Conservation (phyloP, 768 basidiomycete genomes). For the Chlorophyllum brunneum region DNA sequence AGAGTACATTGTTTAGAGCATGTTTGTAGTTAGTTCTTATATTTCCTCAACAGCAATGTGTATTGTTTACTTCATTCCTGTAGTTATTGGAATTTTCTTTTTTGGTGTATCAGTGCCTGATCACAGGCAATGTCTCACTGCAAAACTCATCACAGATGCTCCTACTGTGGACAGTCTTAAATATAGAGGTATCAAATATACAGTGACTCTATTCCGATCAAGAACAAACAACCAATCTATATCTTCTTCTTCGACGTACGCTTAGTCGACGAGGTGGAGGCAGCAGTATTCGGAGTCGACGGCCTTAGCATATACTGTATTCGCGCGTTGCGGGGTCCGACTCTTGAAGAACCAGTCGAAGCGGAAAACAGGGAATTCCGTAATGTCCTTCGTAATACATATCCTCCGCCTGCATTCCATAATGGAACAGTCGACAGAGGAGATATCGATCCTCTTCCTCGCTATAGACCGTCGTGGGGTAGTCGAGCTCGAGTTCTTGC, state of each 20-base stretch:
- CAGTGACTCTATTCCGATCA: not conserved
- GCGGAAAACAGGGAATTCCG: slow-evolving; percentile 93
- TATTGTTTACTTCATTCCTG: no score
- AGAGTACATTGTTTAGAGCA: no score
- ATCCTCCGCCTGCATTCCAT: slow-evolving; percentile 85
- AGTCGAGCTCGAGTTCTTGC: slow-evolving; percentile 95
- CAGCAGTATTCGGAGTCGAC: slow-evolving; percentile 45
- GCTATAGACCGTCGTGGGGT: slow-evolving; percentile 89
- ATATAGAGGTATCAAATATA: no score
- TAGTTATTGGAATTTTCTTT: no score
- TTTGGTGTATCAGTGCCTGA: no score
- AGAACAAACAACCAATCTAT: not conserved
- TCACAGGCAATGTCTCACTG: no score
- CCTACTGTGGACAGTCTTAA: no score
- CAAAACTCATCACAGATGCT: no score
- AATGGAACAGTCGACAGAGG: slow-evolving; percentile 83
- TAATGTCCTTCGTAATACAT: slow-evolving; percentile 97
- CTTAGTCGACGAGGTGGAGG: slow-evolving; percentile 45
- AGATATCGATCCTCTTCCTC: slow-evolving; percentile 98
- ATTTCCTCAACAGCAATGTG: no score
- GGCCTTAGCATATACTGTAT: no score
- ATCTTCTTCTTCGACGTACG: slow-evolving; percentile 66
- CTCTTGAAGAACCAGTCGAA: slow-evolving; percentile 99
- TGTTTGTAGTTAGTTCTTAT: no score
- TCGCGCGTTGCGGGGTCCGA: slow-evolving; percentile 77